Base-by-base conservation (phyloP, 2,329 filamentous ascomycete genomes). In the Xylariaceae sp. region DNA sequence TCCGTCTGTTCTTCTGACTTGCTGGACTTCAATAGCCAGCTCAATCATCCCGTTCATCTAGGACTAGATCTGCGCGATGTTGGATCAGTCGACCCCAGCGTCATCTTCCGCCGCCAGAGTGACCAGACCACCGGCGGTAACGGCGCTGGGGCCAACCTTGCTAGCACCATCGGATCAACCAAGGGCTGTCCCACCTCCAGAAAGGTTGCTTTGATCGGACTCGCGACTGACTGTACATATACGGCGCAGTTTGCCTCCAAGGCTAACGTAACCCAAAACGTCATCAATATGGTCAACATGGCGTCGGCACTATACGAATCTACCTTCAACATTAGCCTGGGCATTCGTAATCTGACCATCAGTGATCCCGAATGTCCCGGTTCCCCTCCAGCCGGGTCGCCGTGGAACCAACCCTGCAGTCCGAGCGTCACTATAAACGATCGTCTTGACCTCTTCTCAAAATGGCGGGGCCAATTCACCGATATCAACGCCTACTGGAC, bases 401-500 rank as follows among this genome's bases (percentile, higher is more conserved):
- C 87, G 1, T 99, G 94, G 92, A 99, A 99, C 70, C 79, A 91
- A 51, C 84, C 77, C 19, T 99, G 95, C 75, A 82, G 79, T 56
- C 72, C 78, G 58, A 78, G 80, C 28, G 76, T 82, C 31, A 82
- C 85, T 24, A 92, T 99, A 60, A 87, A 87, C 41, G 82, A 88
- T 63, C 90, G 95, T 0, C 79, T 99, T 48, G 96, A 92, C 73
- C 79, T 91, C 19, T 98, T 99, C 73, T 97, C 93, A 1, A 76
- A 81, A 44, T 99, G 95, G 95, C 87, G 95, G 63, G 92, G 93
- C 12, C 79, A 86, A 43, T 87, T 87, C 63, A 75, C 80, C 3
- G 95, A 99, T 73, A 82, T 75, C 48, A 96, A 96, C 74, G 93
- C 93, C 14, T 96, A 96, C 75, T 99, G 94, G 94, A 96, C 91